Evolutionary conservation across 495 filamentous ascomycete species (phyloP).

Genomic region (Penicillium crystallinum): DNA sequence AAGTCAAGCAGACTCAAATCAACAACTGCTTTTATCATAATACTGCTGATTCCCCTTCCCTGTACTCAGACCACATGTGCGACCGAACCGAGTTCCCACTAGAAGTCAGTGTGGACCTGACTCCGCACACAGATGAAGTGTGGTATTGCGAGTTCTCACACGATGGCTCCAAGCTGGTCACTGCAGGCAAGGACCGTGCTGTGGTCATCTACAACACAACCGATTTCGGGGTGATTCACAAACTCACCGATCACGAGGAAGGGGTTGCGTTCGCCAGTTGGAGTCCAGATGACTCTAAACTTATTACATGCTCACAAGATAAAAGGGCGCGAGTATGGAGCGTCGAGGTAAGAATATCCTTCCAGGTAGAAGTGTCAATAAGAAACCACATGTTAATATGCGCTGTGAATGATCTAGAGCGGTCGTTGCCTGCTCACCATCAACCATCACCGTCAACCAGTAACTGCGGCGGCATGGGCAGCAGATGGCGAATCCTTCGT

Average conservation of each 20-base stretch:
- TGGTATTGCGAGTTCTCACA: constrained; percentile 90
- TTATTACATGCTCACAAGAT: constrained; percentile 78
- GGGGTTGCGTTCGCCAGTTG: constrained; percentile 75
- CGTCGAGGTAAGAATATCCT: constrained; percentile 49
- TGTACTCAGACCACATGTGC: constrained; percentile 86
- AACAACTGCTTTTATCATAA: constrained; percentile 86
- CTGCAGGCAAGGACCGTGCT: constrained; percentile 66
- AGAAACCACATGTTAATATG: constrained; percentile 6
- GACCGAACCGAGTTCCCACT: constrained; percentile 74
- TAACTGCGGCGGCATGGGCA: constrained; percentile 82
- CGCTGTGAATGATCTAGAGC: constrained; percentile 45
- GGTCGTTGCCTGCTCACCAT: constrained; percentile 61
- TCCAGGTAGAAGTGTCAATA: not conserved
- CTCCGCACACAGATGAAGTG: constrained; percentile 75
- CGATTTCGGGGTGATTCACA: constrained; percentile 60
- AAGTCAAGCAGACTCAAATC: constrained; percentile 79
- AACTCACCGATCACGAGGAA: constrained; percentile 56
- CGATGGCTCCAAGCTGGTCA: constrained; percentile 78
- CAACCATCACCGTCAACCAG: constrained; percentile 67
- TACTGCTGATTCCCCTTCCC: constrained; percentile 66
- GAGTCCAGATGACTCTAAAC: constrained; percentile 83
- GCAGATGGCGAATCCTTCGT: constrained; percentile 74
- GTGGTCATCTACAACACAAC: constrained; percentile 80
- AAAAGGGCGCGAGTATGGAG: constrained; percentile 75
- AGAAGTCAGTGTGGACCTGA: constrained; percentile 59